These are phyloP conservation scores for Asterionellopsis glacialis DNA, from an alignment of 108 stramenopile species.

Conservation along the genomic window DNA sequence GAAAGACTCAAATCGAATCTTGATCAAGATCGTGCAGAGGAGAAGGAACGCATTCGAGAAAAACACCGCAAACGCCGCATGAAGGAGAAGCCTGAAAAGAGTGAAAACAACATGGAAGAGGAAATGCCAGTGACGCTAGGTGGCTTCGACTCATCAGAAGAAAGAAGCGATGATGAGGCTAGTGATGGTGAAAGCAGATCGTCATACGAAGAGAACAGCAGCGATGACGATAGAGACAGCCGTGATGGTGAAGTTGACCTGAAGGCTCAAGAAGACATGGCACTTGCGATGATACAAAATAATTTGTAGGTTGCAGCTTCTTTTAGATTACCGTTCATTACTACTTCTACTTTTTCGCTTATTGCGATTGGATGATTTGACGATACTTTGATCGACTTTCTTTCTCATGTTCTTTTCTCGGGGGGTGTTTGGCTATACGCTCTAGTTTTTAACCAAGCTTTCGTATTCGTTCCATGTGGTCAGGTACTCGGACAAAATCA, in stretches of 20 bases:
- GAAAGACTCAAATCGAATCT: conserved; percentile 55
- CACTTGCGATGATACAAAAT: conserved; percentile 67
- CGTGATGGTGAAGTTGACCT: conserved; percentile 29
- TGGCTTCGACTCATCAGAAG: neutral
- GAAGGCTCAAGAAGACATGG: conserved; percentile 63
- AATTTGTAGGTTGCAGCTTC: conserved; percentile 1
- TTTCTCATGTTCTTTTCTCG: neutral
- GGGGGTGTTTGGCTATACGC: neutral
- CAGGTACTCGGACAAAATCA: neutral
- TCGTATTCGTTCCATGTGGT: conserved; percentile 15
- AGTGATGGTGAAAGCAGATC: conserved; percentile 6
- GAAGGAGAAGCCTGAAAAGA: conserved; percentile 49
- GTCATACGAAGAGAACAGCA: conserved; percentile 11
- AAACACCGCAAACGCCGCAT: conserved; percentile 70
- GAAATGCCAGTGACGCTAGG: conserved; percentile 24
- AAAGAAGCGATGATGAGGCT: conserved; percentile 14
- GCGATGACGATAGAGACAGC: conserved; percentile 16
- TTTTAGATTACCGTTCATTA: neutral
- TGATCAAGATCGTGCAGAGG: conserved; percentile 70
- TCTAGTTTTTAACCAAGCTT: neutral
- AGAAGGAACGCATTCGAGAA: conserved; percentile 71
- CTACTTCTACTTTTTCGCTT: neutral
- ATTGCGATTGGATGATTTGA: neutral
- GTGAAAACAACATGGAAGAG: conserved; percentile 22
- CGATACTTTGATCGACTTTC: neutral